Percentiles rank a stretch among this genome's conserved stretches.
phyloP scores from a whole-genome alignment of 805 yeast species.

The Hanseniaspora thailandica region DNA sequence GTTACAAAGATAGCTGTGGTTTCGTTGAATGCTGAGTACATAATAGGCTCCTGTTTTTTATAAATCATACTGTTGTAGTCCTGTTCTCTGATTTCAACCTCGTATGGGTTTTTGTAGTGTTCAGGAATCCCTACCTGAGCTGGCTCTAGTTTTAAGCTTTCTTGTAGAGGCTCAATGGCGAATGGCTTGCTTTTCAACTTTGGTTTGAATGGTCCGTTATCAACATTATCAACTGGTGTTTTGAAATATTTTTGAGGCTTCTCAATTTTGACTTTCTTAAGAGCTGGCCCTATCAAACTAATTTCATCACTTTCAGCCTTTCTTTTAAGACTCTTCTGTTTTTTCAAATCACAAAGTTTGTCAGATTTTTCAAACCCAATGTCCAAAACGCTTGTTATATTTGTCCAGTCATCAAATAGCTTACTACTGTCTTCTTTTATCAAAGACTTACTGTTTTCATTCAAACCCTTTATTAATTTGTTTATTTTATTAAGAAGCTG shows the following conservation, averaged over 20 bases:
- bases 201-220: conserved; percentile 65
- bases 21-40: conserved; percentile 52
- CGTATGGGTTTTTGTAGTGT: conserved; percentile 73
- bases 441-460: conserved; percentile 25
- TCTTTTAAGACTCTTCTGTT: conserved; percentile 21
- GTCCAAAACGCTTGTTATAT: conserved; percentile 53
- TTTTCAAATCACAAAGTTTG: conserved; percentile 43
- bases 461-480: conserved; percentile 32
- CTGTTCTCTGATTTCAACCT: conserved; percentile 54
- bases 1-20: conserved; percentile 66
- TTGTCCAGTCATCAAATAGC: conserved; percentile 46
- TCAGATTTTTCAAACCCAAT: conserved; percentile 66
- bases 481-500: conserved; percentile 39
- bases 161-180: conserved; percentile 45
- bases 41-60: conserved; percentile 36
- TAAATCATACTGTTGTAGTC: conserved; percentile 55
- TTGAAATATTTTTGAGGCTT: conserved; percentile 65
- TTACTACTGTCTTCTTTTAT: conserved; percentile 32
- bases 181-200: conserved; percentile 61
- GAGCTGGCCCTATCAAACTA: conserved; percentile 11
- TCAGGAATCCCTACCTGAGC: conserved; percentile 36
- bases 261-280: conserved; percentile 19
- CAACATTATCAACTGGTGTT: conserved; percentile 53
- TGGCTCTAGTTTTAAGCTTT: conserved; percentile 33
- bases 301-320: conserved; percentile 8